These are phyloP conservation scores for Gossypium aridum DNA, from an alignment of 441 rosid species.

Conservation along the genomic window DNA sequence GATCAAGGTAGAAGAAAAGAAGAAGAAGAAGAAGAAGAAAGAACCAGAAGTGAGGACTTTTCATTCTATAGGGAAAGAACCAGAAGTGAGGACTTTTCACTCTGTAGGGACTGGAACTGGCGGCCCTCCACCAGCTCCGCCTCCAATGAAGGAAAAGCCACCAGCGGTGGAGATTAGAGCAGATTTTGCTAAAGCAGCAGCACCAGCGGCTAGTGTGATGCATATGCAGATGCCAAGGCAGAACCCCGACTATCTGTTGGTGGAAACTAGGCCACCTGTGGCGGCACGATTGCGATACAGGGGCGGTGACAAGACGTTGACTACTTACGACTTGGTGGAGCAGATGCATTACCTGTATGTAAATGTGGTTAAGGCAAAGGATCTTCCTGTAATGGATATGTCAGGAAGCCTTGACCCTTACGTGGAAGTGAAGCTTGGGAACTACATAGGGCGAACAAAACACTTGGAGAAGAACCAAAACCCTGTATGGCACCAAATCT, in stretches of 20 bases:
- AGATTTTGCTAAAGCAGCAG: slow-evolving; percentile 56
- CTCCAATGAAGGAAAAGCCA: slow-evolving; percentile 27
- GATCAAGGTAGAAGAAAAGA: slow-evolving; percentile 12
- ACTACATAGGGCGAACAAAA: slow-evolving; percentile 53
- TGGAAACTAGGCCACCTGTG: slow-evolving; percentile 75
- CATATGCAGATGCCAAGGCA: slow-evolving; percentile 60
- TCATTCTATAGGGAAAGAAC: slow-evolving; percentile 48
- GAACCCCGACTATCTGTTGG: slow-evolving; percentile 62
- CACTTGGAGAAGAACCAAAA: slow-evolving; percentile 55
- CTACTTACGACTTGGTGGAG: slow-evolving; percentile 61
- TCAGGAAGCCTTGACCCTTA: slow-evolving; percentile 66
- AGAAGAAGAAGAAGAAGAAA: slow-evolving; percentile 27
- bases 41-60: slow-evolving; percentile 54
- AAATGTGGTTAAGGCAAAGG: slow-evolving; percentile 57
- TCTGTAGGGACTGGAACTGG: slow-evolving; percentile 47
- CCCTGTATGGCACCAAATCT: slow-evolving; percentile 57
- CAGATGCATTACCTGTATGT: slow-evolving; percentile 60
- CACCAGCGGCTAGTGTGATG: slow-evolving; percentile 34
- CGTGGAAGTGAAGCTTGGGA: slow-evolving; percentile 66
- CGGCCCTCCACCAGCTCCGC: slow-evolving; percentile 21
- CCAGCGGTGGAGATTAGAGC: slow-evolving; percentile 51
- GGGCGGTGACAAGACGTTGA: slow-evolving; percentile 57
- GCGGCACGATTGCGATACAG: slow-evolving; percentile 67
- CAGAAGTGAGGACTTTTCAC: slow-evolving; percentile 56
- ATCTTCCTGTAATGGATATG: slow-evolving; percentile 60